These are phyloP conservation scores for Cyberlindnera lachancei DNA, from an alignment of 805 yeast species.

Conservation along the genomic window DNA sequence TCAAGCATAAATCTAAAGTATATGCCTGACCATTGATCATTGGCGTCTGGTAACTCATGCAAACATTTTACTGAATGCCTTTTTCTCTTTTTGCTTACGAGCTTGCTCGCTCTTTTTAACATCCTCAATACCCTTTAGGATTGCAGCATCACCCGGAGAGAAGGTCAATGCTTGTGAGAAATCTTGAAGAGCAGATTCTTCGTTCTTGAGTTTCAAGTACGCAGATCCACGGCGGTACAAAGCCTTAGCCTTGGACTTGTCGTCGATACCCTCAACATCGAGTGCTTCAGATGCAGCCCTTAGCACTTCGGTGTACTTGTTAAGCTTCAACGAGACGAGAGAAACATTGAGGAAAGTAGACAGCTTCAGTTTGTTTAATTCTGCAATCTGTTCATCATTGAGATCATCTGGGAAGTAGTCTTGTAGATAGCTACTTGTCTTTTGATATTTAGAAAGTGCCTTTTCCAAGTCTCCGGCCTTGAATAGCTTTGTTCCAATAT, in stretches of 20 bases:
- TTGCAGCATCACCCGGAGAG: slow-evolving; percentile 68
- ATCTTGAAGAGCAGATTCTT: slow-evolving; percentile 60
- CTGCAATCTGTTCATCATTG: slow-evolving; percentile 42
- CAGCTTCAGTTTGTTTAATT: slow-evolving; percentile 46
- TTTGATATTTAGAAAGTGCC: slow-evolving; percentile 63
- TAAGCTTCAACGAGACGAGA: slow-evolving; percentile 60
- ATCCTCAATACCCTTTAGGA: slow-evolving; percentile 54
- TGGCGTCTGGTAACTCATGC: no score
- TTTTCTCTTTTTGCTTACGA: slow-evolving; percentile 62
- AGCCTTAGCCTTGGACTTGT: slow-evolving; percentile 75
- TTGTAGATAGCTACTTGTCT: slow-evolving; percentile 61
- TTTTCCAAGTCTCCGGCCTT: slow-evolving; percentile 51
- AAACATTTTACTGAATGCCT: slow-evolving; percentile 69
- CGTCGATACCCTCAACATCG: slow-evolving; percentile 46
- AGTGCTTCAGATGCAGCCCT: slow-evolving; percentile 60
- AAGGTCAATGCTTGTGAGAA: slow-evolving; percentile 56
- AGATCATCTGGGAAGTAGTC: slow-evolving; percentile 72
- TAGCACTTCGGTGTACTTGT: slow-evolving; percentile 45
- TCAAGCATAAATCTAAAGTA: no score
- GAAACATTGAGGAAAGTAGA: slow-evolving; percentile 69
- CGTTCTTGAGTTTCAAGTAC: slow-evolving; percentile 51
- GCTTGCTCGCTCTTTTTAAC: slow-evolving; percentile 44
- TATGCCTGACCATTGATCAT: no score
- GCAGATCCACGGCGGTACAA: slow-evolving; percentile 81
- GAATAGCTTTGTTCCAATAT: slow-evolving; percentile 68